Conservation (phyloP, 805 yeast species). For the Zygoascus flipseniorum region DNA sequence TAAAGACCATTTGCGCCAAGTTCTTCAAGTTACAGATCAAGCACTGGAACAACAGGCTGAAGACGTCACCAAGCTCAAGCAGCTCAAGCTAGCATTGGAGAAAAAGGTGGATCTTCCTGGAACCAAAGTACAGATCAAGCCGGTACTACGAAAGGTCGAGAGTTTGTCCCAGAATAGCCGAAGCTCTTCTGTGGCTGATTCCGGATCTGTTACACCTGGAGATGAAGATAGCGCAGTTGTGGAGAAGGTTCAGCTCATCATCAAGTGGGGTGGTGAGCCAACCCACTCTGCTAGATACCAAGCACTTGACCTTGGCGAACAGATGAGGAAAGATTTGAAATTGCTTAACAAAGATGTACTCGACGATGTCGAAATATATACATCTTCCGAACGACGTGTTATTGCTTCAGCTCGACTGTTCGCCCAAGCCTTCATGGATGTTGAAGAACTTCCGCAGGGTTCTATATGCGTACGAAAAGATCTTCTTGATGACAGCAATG, state of each 20-base stretch:
- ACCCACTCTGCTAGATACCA: conserved; percentile 96
- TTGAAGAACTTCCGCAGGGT: conserved; percentile 65
- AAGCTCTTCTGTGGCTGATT: background rate
- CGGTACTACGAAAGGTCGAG: conserved; percentile 48
- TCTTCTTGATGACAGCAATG: conserved; percentile 89
- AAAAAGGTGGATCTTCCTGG: conserved; percentile 91
- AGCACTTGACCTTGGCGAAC: conserved; percentile 92
- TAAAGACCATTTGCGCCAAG: conserved; percentile 75
- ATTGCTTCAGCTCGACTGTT: conserved; percentile 86
- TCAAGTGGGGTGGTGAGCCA: conserved; percentile 99
- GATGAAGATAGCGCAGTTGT: conserved; percentile 42
- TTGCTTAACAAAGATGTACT: conserved; percentile 77
- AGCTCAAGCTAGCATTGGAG: conserved; percentile 73
- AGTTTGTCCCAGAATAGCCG: background rate
- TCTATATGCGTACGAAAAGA: conserved; percentile 80
- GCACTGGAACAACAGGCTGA: conserved; percentile 67
- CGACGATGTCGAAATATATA: conserved; percentile 75
- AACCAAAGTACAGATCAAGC: conserved; percentile 91
- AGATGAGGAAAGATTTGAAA: conserved; percentile 83
- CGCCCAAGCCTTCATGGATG: conserved; percentile 66
- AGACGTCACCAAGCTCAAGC: conserved; percentile 66
- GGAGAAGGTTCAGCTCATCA: conserved; percentile 89
- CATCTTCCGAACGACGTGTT: conserved; percentile 93
- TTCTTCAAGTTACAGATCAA: conserved; percentile 69
- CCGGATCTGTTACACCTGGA: background rate